Base-by-base conservation (phyloP, 106 monocot species). In the Platanthera zijinensis region DNA sequence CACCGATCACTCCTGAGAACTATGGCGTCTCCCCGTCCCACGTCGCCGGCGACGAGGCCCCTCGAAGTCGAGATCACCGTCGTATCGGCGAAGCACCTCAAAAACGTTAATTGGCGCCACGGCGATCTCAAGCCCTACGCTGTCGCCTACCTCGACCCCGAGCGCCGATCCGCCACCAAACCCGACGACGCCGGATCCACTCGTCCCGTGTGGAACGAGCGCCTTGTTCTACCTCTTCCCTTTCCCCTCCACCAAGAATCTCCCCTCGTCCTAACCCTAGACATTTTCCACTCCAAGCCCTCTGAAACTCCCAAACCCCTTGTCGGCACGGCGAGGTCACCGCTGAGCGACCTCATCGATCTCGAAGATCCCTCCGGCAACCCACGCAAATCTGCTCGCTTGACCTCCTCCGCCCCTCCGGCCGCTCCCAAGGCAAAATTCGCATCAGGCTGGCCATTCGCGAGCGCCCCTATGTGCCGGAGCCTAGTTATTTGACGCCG, bases 81-180 rank as follows among this genome's bases (percentile, higher is more conserved):
- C 28, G 61, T 92, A 74, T 90, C 89, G 5, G 97, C 85, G 10
- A 99, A 94, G 85, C 94, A 94, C 84, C 88, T 99, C 18, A 99
- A 99, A 89, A 99, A 99, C 89, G 97, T 99, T 78, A 99, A 99
- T 84, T 99, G 94, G 97, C 85, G 91, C 45, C 77, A 78, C 80
- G 94, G 97, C 49, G 88, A 99, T 59, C 86, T 94, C 71, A 91
- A 92, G 77, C 91, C 97, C 83, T 99, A 94, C 82, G 93, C 88
- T 73, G 89, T 94, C 53, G 85, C 83, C 52, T 92, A 92, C 85
- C 79, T 97, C 77, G 85, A 89, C 15, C 84, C 91, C 50, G 87
- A 85, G 28, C 85, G 84, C 73, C 89, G 87, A 52, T 48, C 83
- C 73, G 87, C 89, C 83, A 94, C 91, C 82, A 91, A 90, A 46